Percentiles rank a stretch among this genome's conserved stretches.
These are phyloP conservation scores for Lavandula angustifolia DNA, from an alignment of 257 asterid species.

Conservation along the genomic window DNA sequence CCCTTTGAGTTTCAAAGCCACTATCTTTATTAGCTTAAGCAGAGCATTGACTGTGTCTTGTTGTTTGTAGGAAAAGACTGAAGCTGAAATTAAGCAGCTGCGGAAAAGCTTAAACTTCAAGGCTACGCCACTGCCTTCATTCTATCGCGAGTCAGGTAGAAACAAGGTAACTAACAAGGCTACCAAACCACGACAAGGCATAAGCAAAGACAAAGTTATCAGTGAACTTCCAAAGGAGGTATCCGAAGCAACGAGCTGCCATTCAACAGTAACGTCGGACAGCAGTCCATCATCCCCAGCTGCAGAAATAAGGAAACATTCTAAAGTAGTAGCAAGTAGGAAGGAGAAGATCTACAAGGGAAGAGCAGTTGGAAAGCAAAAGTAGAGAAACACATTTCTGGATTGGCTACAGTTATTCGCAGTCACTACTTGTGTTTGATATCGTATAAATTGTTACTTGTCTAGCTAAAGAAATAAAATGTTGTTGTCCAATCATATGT, in stretches of 20 bases:
- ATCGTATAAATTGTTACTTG: background rate
- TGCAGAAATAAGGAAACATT: conserved; percentile 29
- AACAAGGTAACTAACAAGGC: conserved; percentile 46
- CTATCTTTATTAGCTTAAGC: too few relatives aligned
- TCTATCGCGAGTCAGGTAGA: conserved; percentile 45
- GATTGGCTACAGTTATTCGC: background rate
- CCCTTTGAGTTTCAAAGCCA: too few relatives aligned
- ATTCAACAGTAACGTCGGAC: conserved; percentile 44
- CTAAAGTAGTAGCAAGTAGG: conserved; percentile 14
- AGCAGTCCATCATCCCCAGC: conserved; percentile 47
- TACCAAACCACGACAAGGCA: conserved; percentile 36
- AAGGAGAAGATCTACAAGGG: conserved; percentile 34
- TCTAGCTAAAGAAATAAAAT: background rate
- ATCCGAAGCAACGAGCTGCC: conserved; percentile 46
- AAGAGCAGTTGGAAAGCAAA: conserved; percentile 37
- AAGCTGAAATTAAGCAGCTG: conserved; percentile 60
- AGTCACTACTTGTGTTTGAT: background rate
- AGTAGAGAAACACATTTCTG: conserved; percentile 26
- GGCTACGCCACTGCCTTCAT: conserved; percentile 79
- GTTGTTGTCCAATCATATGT: background rate
- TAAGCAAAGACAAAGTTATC: conserved; percentile 19
- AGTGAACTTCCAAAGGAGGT: conserved; percentile 21
- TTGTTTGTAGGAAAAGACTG: conserved; percentile 54
- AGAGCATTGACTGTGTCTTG: conserved; percentile 1
- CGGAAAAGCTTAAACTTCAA: conserved; percentile 64